These are phyloP conservation scores for Rhizomucor pusillus DNA, from an alignment of 371 early-diverging fungal genomes.

Conservation along the genomic window DNA sequence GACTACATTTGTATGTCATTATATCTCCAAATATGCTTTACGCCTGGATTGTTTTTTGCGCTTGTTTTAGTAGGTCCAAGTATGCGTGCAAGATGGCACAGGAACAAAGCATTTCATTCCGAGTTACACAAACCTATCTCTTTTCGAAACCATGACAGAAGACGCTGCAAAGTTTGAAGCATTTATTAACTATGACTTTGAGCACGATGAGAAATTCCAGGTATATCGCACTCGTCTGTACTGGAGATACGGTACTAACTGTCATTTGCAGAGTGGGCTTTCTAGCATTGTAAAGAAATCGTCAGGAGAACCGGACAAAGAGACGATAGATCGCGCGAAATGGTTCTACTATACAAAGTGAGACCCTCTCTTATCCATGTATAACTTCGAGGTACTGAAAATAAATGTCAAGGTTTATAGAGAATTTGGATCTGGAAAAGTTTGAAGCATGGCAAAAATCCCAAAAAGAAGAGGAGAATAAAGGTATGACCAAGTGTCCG, in stretches of 20 bases:
- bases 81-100: no score
- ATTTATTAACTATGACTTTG: slow-evolving; percentile 24
- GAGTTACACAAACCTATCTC: no score
- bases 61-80: no score
- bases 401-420: slow-evolving; percentile 14
- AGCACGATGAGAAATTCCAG: slow-evolving; percentile 20
- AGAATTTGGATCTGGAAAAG: slow-evolving; percentile 18
- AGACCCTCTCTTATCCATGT: background rate
- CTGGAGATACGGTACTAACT: no score
- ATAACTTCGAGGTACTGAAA: background rate
- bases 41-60: no score
- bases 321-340: slow-evolving; percentile 19
- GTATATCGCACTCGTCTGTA: no score
- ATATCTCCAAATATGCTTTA: no score
- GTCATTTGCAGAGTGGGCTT: slow-evolving; percentile 16
- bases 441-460: slow-evolving; percentile 18
- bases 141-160: background rate
- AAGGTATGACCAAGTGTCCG: background rate
- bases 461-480: background rate
- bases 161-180: slow-evolving; percentile 17
- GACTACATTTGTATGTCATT: no score
- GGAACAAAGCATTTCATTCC: no score
- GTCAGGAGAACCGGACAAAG: slow-evolving; percentile 8
- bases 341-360: slow-evolving; percentile 31
- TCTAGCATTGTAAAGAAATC: slow-evolving; percentile 15